phyloP scores from a whole-genome alignment of 2,329 filamentous ascomycete species.

The Colletotrichum neosansevieriae region DNA sequence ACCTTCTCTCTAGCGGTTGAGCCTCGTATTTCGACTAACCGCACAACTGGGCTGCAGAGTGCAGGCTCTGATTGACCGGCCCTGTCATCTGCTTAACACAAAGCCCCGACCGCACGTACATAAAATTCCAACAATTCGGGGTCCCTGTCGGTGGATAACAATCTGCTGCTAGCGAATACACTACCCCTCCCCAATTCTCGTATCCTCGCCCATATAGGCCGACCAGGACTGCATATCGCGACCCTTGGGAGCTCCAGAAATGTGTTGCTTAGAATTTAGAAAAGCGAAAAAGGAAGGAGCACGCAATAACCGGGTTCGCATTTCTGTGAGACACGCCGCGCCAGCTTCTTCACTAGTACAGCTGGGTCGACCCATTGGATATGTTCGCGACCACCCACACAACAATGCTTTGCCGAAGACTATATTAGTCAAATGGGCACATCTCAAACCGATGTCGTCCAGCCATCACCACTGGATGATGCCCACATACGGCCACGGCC shows the following conservation, averaged over 20 bases:
- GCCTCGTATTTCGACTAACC: slow-evolving; percentile 31
- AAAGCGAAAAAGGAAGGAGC: slow-evolving; percentile 7
- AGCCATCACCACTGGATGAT: not conserved
- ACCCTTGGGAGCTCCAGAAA: slow-evolving; percentile 19
- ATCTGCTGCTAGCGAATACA: slow-evolving; percentile 27
- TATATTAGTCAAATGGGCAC: too few species aligned
- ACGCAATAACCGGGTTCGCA: slow-evolving; percentile 2
- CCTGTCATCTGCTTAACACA: slow-evolving; percentile 11
- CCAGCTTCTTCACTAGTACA: not conserved
- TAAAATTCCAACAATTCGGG: slow-evolving; percentile 31
- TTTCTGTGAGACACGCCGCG: not conserved
- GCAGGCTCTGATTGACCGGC: not conserved
- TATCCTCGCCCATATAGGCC: slow-evolving; percentile 22
- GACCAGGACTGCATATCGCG: slow-evolving; percentile 6
- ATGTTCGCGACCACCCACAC: too few species aligned
- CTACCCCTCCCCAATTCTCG: slow-evolving; percentile 17
- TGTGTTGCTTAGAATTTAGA: not conserved
- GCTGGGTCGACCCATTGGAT: not conserved
- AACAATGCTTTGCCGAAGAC: too few species aligned
- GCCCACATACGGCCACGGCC: not conserved
- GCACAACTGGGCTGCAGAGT: slow-evolving; percentile 7
- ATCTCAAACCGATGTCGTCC: too few species aligned
- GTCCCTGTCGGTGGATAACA: slow-evolving; percentile 32
- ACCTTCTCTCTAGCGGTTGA: not conserved
- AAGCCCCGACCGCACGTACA: slow-evolving; percentile 19